phyloP scores from a whole-genome alignment of 1,284 basidiomycete species.

The Mycosarcoma mackinlayi region DNA sequence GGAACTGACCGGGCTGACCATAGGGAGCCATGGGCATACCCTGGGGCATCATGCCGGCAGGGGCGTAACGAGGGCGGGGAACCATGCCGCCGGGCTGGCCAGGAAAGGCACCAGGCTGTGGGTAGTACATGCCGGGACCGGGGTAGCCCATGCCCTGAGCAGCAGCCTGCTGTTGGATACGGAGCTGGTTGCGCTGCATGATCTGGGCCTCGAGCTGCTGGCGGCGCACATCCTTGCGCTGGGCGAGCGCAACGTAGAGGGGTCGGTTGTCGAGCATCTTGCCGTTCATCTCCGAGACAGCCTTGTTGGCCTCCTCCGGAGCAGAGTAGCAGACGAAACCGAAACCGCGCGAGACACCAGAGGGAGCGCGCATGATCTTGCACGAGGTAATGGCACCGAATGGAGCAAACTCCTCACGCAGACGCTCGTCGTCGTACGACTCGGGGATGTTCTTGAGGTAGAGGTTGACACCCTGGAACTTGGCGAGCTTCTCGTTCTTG shows the following conservation, averaged over 20 bases:
- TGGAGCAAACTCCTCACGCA: constrained; percentile 82
- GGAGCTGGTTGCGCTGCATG: constrained; percentile 69
- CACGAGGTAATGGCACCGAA: constrained; percentile 97
- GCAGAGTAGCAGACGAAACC: constrained; percentile 99
- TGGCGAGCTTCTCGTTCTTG: constrained; percentile 96
- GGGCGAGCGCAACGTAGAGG: constrained; percentile 97
- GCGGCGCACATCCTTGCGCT: constrained; percentile 96
- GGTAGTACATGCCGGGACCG: constrained; percentile 67
- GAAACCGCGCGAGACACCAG: constrained; percentile 87
- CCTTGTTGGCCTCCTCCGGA: constrained; percentile 99
- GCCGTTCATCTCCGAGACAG: constrained; percentile 99
- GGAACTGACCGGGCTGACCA: constrained; percentile 66
- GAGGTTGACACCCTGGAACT: constrained; percentile 98
- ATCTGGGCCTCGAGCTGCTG: constrained; percentile 96
- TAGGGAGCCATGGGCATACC: constrained; percentile 66
- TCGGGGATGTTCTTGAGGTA: constrained; percentile 91
- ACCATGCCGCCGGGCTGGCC: constrained; percentile 65
- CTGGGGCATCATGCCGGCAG: constrained; percentile 68
- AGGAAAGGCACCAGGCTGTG: constrained; percentile 65
- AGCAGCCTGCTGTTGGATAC: constrained; percentile 68
- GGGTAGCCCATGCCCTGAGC: constrained; percentile 66
- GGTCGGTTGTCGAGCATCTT: constrained; percentile 99
- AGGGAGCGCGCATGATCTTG: constrained; percentile 96
- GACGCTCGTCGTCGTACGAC: constrained; percentile 68
- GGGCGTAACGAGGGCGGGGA: constrained; percentile 66